A percentile compares a stretch with the other conserved stretches of the same genome.
Evolutionary conservation across 805 yeast species (phyloP).

Genomic region (Hanseniaspora vineae): DNA sequence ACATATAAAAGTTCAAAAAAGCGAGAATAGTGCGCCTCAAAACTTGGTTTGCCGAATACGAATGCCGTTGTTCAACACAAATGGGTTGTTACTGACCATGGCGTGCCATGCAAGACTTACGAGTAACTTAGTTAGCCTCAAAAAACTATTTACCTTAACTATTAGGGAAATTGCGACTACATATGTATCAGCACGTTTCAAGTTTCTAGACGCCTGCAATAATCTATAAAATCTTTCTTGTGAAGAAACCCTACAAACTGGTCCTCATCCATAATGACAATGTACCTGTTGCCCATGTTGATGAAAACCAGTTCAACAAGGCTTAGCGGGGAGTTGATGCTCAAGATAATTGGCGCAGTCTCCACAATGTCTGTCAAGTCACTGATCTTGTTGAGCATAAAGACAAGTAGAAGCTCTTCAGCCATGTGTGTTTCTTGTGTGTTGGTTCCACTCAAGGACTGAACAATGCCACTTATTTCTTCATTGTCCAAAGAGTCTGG

Average conservation of each 20-base stretch:
- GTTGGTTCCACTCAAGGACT: background rate
- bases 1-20: too few relatives aligned
- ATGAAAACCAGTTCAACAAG: constrained; percentile 40
- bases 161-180: background rate
- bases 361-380: constrained; percentile 33
- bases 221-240: constrained; percentile 40
- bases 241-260: constrained; percentile 38
- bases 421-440: background rate
- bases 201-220: constrained; percentile 13
- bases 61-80: too few relatives aligned
- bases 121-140: background rate
- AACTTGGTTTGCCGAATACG: too few relatives aligned
- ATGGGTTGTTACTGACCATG: too few relatives aligned
- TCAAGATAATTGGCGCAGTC: constrained; percentile 33
- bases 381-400: constrained; percentile 18
- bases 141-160: background rate
- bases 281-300: constrained; percentile 36
- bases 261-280: constrained; percentile 35
- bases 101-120: too few relatives aligned
- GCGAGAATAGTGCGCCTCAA: too few relatives aligned
- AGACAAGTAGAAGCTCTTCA: constrained; percentile 3
- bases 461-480: background rate
- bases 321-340: constrained; percentile 34
- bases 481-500: background rate
- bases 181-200: background rate